Evolutionary conservation across 2,329 filamentous ascomycete genomes (phyloP), one percentile per base, ranked within the genome.

Genomic region (Neonectria hederae): DNA sequence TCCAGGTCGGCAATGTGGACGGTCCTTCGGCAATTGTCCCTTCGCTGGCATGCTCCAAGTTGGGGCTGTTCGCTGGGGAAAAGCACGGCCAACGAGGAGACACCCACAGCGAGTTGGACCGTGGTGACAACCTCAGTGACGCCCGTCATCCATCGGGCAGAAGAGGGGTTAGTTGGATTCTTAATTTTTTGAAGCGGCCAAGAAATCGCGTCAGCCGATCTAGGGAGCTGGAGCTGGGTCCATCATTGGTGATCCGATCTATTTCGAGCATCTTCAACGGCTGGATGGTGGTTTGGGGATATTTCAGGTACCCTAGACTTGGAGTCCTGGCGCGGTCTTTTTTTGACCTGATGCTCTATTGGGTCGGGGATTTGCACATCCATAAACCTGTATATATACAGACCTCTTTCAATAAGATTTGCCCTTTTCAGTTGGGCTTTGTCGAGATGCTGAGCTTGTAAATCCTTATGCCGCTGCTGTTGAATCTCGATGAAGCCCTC

Each of bases 51-150:
- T n/a, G 38, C n/a, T 30, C 35, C 22, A 22, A 54, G 28, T 55
- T 19, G 24, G 17, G 32, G 26, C 38, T 40, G 35, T 26, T n/a
- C 22, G n/a, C 4, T 32, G 7, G 56, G 42, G 19, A 5, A 22
- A 21, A 49, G 21, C 28, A 10, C 13, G 11, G 46, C 40, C 48
- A 57, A 48, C 48, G 32, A 28, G 19, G 24, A 13, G 32, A 40
- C 60, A 49, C 54, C 54, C 54, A 51, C 21, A 59, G 58, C 38
- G 24, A 17, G 10, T 38, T 19, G 21, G 49, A 49, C 54, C 53
- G 54, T 54, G 49, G 42, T 52, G 48, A 63, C 19, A 54, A 43
- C 51, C 14, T 54, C 42, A 32, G 9, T 14, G 42, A 59, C 56
- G 60, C 60, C 30, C 32, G 54, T 54, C 42, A 59, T 59, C 43